Evolutionary conservation across 805 yeast genomes (phyloP).

Genomic region (Starmerella riodocensis): DNA sequence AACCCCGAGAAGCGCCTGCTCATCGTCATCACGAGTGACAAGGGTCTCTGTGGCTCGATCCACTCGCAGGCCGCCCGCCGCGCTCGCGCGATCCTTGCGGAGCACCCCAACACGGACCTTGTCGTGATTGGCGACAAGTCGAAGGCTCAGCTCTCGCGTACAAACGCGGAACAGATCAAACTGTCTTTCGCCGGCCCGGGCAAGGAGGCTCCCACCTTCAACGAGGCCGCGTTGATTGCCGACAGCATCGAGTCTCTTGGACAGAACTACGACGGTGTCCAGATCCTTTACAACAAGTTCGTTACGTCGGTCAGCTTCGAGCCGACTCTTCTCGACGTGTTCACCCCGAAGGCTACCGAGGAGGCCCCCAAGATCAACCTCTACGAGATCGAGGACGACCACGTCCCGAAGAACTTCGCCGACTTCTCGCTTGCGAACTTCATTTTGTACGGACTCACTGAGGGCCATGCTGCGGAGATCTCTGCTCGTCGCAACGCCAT

Average conservation of each 20-base stretch:
- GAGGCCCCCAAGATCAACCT: constrained; percentile 73
- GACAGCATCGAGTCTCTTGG: constrained; percentile 60
- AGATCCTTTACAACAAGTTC: constrained; percentile 77
- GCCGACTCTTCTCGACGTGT: constrained; percentile 59
- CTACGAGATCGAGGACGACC: constrained; percentile 56
- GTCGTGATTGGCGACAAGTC: constrained; percentile 91
- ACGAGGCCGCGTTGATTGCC: constrained; percentile 77
- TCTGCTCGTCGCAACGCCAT: constrained; percentile 98
- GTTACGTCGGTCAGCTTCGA: constrained; percentile 80
- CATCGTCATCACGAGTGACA: constrained; percentile 86
- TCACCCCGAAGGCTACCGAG: constrained; percentile 56
- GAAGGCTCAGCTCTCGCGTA: constrained; percentile 77
- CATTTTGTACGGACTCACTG: constrained; percentile 82
- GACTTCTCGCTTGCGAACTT: constrained; percentile 87
- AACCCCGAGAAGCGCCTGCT: constrained; percentile 54
- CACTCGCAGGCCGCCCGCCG: constrained; percentile 90
- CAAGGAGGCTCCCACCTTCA: constrained; percentile 90
- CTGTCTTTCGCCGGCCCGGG: constrained; percentile 84
- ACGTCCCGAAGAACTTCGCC: constrained; percentile 34
- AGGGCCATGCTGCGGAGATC: constrained; percentile 95
- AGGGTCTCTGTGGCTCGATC: constrained; percentile 97
- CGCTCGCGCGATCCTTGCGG: constrained; percentile 55
- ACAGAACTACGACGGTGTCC: constrained; percentile 53
- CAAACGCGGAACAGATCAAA: constrained; percentile 53
- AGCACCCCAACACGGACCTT: constrained; percentile 56